Base-by-base conservation (phyloP, 495 filamentous ascomycete species). In the Haplographium delicatum region DNA sequence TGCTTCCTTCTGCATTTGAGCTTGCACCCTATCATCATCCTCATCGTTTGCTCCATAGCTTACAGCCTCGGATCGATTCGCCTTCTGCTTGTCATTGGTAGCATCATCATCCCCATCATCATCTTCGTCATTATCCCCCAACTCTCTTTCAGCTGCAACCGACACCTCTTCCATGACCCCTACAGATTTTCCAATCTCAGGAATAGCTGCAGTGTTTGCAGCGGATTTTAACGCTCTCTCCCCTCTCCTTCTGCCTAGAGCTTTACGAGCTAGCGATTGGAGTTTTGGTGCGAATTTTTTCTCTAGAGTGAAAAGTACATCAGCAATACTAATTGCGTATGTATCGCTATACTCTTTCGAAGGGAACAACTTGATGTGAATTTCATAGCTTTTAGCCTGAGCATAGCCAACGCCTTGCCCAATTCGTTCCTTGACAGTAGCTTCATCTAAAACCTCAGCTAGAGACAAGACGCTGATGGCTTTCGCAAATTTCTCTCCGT, bases 41-140 rank as follows among this genome's bases (percentile, higher is more conserved):
- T 95, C 91, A 59, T 97, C 91, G 25, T 89, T 89, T 5, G 78
- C 89, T 30, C 86, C 94, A 62, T 97, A 98, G 10, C 86, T 89
- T 6, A 91, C 80, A 27, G 83, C 86, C 67, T 96, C 86, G 38
- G 71, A 67, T 39, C 85, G 78, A 64, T 93, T 91, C 13, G 82
- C 78, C 46, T 72, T 76, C 58, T 84, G 78, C 65, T 88, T 87
- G 48, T 82, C 80, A 46, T 82, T 80, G 26, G 93, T 95, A 39
- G 89, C 89, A 64, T 96, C 91, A 51, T 86, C 89, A 47, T 88
- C 87, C 10, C 79, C 86, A 40, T 85, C 89, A 35, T 88, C 86
- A 38, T 84, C 79, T 46, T 83, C 80, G 37, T 89, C 85, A 46
- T 85, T 83, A 24, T 80, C 84, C 19, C 80, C 72, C 34, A 70